Base-by-base conservation (phyloP, 352 stramenopile species). In the Globisporangium parvum region DNA sequence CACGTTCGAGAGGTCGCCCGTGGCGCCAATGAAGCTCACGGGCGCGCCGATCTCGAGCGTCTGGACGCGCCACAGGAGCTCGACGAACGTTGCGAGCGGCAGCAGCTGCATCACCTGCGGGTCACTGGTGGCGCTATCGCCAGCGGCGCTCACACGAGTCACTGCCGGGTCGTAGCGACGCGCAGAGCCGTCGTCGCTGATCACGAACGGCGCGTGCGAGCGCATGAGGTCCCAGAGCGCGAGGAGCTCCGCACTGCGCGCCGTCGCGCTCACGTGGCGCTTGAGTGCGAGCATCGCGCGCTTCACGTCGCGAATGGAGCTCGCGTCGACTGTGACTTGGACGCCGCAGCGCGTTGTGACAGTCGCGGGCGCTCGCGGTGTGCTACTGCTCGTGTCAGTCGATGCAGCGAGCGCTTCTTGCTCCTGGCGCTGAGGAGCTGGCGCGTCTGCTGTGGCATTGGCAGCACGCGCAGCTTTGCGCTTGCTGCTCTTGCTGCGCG, bases 21-120 rank as follows among this genome's bases (percentile, higher is more conserved):
- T 53, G 12, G 57, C 56, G 39, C 70, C 67, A 39, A 71, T 48
- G 39, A 76, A 72, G 57, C 66, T 68, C 20, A 47, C 37, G 14
- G 61, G 61, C 3, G 53, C 51, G 5, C 49, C 59, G 39, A 59
- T 70, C 37, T 54, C 51, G 14, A 54, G 31, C 17, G 55, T 54
- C 55, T 55, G 47, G 1, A 51, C 37, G 23, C 42, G 26, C 40
- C 5, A n/a, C 9, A 37, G 31, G 0, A 79, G 55, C 28, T 58
- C 53, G 12, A 65, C 59, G 44, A 73, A 82, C 23, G 66, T 47
- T 41, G 69, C 58, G 21, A 62, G 57, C 24, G 72, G 70, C 14
- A 75, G 53, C 20, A 82, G 58, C 49, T 79, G 72, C 60, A 82
- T 48, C 37, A 77, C 47, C 21, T 47, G 53, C 31, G 53, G 42